Base-by-base conservation (phyloP, 1,139 yeast species). In the Saccharomyces hybrid region DNA sequence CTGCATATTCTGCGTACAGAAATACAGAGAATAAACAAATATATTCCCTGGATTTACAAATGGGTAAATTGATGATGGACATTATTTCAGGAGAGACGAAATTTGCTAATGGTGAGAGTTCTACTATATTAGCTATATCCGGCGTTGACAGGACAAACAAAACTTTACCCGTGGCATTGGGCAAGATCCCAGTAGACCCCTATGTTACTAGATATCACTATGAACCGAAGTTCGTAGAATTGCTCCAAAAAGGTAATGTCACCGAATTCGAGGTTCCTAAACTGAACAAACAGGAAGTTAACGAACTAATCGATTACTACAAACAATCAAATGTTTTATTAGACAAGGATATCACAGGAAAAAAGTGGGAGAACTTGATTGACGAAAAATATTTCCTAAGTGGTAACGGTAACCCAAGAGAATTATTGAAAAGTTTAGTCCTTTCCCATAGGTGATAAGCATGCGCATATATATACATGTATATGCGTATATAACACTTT, bases 381-480 rank as follows among this genome's bases (percentile, higher is more conserved):
- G 71, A 74, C 49, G 81, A 83, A 62, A 81, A 81, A 65, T 82
- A 83, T 65, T 79, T 81, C 59, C 67, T 84, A 38, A 78, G 86
- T 59, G 91, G 96, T 50, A 82, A 85, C 61, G 97, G 97, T 62
- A 88, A 87, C 70, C 91, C 96, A 46, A 79, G 86, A 55, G 82
- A 80, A 60, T 71, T 88, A 58, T 70, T 86, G 57, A 83, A 76
- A 64, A 75, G 80, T 54, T 72, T 76, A 61, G 73, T 75, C 55
- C 47, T 67, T 51, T 55, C 57, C 49, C 65, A 63, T 54, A 55
- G 57, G 50, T 60, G 50, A 56, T 7, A 5, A 25, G n/a, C 32
- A 32, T 25, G 32, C 25, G 25, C 42, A 26, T 25, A 48, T 48
- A 28, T 34, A 47, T 51, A 48, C 28, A 9, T 20, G 44, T 38